Conservation (phyloP, 2,329 filamentous ascomycete genomes). For the Sarocladium brachiariae region DNA sequence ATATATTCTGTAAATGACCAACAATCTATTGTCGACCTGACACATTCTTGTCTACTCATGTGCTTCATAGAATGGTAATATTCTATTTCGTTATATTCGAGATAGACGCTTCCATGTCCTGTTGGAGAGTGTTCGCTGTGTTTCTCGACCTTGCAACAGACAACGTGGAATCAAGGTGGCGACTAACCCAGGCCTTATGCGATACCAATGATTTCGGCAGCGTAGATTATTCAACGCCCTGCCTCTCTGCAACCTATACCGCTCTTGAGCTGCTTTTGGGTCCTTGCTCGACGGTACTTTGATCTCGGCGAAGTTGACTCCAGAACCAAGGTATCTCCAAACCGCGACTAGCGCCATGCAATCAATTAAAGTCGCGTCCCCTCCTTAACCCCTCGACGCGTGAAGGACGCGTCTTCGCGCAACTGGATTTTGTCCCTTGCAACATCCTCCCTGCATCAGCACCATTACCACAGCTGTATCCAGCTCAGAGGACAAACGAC, state of each 20-base stretch:
- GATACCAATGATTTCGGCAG: too few relatives aligned
- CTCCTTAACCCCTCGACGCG: constrained; percentile 24
- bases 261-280: background rate
- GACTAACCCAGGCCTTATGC: too few relatives aligned
- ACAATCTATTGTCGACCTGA: too few relatives aligned
- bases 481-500: background rate
- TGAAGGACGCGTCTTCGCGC: constrained; percentile 15
- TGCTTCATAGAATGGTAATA: too few relatives aligned
- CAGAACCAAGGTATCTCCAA: background rate
- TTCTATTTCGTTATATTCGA: too few relatives aligned
- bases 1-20: too few relatives aligned
- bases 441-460: constrained; percentile 8
- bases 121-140: too few relatives aligned
- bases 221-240: too few relatives aligned
- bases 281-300: background rate
- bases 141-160: too few relatives aligned
- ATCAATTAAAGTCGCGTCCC: constrained; percentile 33
- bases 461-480: background rate
- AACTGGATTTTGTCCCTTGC: background rate
- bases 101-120: too few relatives aligned
- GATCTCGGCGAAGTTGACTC: background rate
- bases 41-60: too few relatives aligned
- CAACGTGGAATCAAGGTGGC: too few relatives aligned
- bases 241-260: background rate
- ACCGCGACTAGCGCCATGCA: constrained; percentile 21